Base-by-base conservation (phyloP, 176 grass and related monocot genomes). In the Triticum urartu region DNA sequence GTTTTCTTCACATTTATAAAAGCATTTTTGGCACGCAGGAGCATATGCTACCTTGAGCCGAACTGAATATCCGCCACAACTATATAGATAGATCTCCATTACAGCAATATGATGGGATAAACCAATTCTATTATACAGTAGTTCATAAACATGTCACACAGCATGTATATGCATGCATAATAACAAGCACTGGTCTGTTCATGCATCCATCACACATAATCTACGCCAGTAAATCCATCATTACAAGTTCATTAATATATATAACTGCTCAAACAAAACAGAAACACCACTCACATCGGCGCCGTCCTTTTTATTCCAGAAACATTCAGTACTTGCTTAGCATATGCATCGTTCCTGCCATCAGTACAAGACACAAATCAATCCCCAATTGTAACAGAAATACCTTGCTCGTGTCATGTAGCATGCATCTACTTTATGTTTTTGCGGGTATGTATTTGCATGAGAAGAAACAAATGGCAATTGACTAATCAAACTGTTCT, bases 271-370 rank as follows among this genome's bases (percentile, higher is more conserved):
- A 86, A 81, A 54, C 6, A 50, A 81, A 81, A 71, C 40, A 81
- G 60, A 68, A 68, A 68, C 22, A 76, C 6, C 7, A 22, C 79
- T 75, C 59, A 77, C 34, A 17, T 64, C 4, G 48, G 77, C 83
- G 77, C 81, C 72, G 15, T 64, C 30, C 47, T 86, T 68, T 34
- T 75, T 89, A 86, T 86, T 89, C 62, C 63, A 77, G 35, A 85
- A 39, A 63, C 45, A 32, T 32, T 39, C 20, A 21, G 20, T 88
- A 88, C 62, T 88, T 63, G 3, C 40, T 89, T 63, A 0, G 13
- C 77, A 3, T 18, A 7, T 35, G 18, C 78, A 26, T 60, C 71
- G n/a, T 13, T 90, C 79, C 88, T 90, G 88, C 50, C 64, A 82
- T 54, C 15, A 63, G 17, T 72, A 64, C 52, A 48, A 77, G 48